phyloP scores from a whole-genome alignment of 306 rosid species.

The Clitoria ternatea region DNA sequence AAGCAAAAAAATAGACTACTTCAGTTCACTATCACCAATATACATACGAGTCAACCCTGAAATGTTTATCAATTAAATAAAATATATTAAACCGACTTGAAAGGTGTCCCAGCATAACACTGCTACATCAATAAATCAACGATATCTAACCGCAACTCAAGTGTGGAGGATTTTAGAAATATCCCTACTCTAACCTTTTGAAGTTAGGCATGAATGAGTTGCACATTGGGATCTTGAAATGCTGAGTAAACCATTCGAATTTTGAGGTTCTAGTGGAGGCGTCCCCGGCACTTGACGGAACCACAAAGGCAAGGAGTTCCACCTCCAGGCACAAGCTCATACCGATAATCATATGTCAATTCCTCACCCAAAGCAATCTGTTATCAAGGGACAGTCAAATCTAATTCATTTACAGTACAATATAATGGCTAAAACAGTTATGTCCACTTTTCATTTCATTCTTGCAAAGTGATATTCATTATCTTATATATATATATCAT shows the following conservation, averaged over 20 bases:
- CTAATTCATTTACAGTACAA: neutral
- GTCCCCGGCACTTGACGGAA: constrained; percentile 53
- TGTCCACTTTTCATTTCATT: neutral
- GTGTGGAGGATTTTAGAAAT: too few species aligned
- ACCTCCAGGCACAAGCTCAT: constrained; percentile 51
- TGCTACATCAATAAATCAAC: too few species aligned
- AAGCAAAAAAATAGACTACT: too few species aligned
- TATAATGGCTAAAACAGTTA: neutral
- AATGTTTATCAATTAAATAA: too few species aligned
- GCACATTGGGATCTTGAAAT: neutral
- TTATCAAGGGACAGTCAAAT: constrained; percentile 23
- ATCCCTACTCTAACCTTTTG: neutral
- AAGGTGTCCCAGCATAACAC: too few species aligned
- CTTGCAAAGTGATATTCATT: neutral
- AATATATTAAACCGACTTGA: too few species aligned
- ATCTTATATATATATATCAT: constrained; percentile 2
- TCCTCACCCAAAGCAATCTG: constrained; percentile 90
- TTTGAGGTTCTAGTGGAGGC: constrained; percentile 35
- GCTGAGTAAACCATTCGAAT: neutral
- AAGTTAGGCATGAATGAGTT: neutral
- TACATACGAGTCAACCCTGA: too few species aligned
- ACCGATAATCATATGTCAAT: constrained; percentile 52
- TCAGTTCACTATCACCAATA: too few species aligned
- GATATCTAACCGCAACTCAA: too few species aligned
- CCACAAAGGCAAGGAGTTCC: constrained; percentile 67